Conservation (phyloP, 2,329 filamentous ascomycete genomes). For the Trematosphaeria pertusa region DNA sequence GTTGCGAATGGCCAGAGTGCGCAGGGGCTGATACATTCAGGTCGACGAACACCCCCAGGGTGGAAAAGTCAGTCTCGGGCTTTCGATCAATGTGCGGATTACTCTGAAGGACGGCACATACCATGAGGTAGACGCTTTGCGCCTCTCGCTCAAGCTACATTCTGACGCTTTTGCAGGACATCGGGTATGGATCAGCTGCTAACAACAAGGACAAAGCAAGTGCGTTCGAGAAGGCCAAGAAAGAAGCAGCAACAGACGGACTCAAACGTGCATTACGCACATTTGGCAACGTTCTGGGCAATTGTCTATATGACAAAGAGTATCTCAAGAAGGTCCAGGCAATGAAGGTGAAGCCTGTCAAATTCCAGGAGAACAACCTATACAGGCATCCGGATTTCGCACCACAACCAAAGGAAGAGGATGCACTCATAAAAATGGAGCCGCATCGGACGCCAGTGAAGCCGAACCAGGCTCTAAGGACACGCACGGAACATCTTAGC, state of each 20-base stretch:
- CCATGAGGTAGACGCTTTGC: slow-evolving; percentile 69
- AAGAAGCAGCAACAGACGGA: slow-evolving; percentile 94
- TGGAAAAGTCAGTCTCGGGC: slow-evolving; percentile 79
- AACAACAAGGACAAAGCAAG: slow-evolving; percentile 95
- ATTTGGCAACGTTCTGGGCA: slow-evolving; percentile 97
- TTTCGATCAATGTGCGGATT: slow-evolving; percentile 90
- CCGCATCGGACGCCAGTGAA: slow-evolving; percentile 30
- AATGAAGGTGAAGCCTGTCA: slow-evolving; percentile 79
- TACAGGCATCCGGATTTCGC: slow-evolving; percentile 81
- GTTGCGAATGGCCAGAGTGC: neutral
- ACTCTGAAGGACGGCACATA: slow-evolving; percentile 93
- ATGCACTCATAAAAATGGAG: slow-evolving; percentile 36
- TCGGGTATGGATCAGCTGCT: slow-evolving; percentile 95
- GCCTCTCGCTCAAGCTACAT: neutral
- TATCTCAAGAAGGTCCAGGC: slow-evolving; percentile 90
- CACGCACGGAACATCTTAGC: slow-evolving; percentile 41
- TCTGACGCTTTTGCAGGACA: slow-evolving; percentile 63
- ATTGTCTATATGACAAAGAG: slow-evolving; percentile 97
- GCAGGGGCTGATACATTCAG: slow-evolving; percentile 44
- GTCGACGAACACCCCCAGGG: slow-evolving; percentile 82
- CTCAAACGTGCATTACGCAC: slow-evolving; percentile 87
- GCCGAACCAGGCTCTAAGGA: slow-evolving; percentile 31
- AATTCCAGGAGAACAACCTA: slow-evolving; percentile 79
- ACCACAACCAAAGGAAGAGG: slow-evolving; percentile 50
- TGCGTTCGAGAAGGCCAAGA: slow-evolving; percentile 98